phyloP scores from a whole-genome alignment of 805 yeast species.

The Lipomyces chichibuensis region DNA sequence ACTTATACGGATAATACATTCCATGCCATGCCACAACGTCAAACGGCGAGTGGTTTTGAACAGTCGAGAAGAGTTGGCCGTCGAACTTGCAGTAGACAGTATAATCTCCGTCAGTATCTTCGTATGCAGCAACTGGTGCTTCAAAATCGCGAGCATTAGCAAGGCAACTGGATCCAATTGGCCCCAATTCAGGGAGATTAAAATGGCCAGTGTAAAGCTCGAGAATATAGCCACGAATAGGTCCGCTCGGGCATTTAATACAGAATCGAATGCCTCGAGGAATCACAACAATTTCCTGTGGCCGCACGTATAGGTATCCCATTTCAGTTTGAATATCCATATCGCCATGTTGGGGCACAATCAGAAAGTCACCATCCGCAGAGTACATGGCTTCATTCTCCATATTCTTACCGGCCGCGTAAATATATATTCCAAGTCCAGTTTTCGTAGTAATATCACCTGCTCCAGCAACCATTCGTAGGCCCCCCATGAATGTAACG shows the following conservation, averaged over 20 bases:
- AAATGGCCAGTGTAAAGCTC: slow-evolving; percentile 40
- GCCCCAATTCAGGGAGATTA: slow-evolving; percentile 42
- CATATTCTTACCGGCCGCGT: slow-evolving; percentile 38
- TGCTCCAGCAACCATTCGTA: slow-evolving; percentile 37
- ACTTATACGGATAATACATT: slow-evolving; percentile 40
- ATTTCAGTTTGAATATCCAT: slow-evolving; percentile 40
- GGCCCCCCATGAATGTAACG: slow-evolving; percentile 35
- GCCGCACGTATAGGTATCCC: slow-evolving; percentile 39
- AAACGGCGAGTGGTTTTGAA: slow-evolving; percentile 37
- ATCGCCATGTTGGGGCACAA: slow-evolving; percentile 40
- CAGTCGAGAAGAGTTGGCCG: slow-evolving; percentile 18
- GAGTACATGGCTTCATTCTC: slow-evolving; percentile 37
- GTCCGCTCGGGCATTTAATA: slow-evolving; percentile 34
- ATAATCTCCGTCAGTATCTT: slow-evolving; percentile 35
- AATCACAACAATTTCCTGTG: slow-evolving; percentile 39
- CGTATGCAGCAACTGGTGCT: slow-evolving; percentile 39
- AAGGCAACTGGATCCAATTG: slow-evolving; percentile 41
- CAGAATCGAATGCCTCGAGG: slow-evolving; percentile 40
- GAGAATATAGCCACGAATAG: slow-evolving; percentile 38
- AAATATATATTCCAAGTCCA: slow-evolving; percentile 38
- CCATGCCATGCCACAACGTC: slow-evolving; percentile 43
- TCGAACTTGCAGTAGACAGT: slow-evolving; percentile 29
- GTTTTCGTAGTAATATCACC: slow-evolving; percentile 37
- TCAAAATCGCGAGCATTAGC: slow-evolving; percentile 42
- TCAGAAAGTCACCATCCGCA: slow-evolving; percentile 40